A percentile compares a stretch with the other conserved stretches of the same genome.
These are phyloP conservation scores for Globisporangium recalcitrans DNA, from an alignment of 352 stramenopile genomes.

Conservation along the genomic window DNA sequence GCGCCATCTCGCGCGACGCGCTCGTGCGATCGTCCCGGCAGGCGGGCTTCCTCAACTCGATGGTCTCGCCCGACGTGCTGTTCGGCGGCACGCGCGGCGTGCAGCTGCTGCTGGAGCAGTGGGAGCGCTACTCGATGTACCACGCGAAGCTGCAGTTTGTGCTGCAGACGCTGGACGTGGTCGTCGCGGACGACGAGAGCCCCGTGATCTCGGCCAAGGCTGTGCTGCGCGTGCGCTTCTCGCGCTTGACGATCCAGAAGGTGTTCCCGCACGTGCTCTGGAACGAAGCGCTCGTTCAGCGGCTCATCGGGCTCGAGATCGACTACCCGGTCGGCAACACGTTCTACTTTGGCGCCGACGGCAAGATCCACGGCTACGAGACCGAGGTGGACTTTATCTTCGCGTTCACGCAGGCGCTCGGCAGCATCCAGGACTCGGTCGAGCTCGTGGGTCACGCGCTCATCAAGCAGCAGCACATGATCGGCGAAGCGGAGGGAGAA, in stretches of 20 bases:
- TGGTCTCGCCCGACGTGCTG: slow-evolving; percentile 45
- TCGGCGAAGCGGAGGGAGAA: slow-evolving; percentile 38
- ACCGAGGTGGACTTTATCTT: slow-evolving; percentile 55
- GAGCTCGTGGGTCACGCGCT: slow-evolving; percentile 47
- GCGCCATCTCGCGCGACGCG: slow-evolving; percentile 19
- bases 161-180: slow-evolving; percentile 36
- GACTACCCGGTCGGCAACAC: slow-evolving; percentile 47
- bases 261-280: slow-evolving; percentile 64
- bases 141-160: slow-evolving; percentile 47
- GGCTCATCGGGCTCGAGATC: slow-evolving; percentile 51
- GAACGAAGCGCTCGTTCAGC: slow-evolving; percentile 60
- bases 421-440: slow-evolving; percentile 42
- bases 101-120: slow-evolving; percentile 46
- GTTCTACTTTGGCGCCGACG: slow-evolving; percentile 57
- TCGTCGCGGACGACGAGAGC: slow-evolving; percentile 26
- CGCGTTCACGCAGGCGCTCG: slow-evolving; percentile 34
- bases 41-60: slow-evolving; percentile 26
- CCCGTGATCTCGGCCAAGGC: slow-evolving; percentile 39
- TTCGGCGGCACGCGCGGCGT: slow-evolving; percentile 46
- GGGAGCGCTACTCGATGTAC: slow-evolving; percentile 60
- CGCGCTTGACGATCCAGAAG: slow-evolving; percentile 51
- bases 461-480: slow-evolving; percentile 51
- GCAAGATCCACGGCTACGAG: slow-evolving; percentile 53
- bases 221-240: slow-evolving; percentile 52
- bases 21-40: slow-evolving; percentile 27